phyloP scores from a whole-genome alignment of 2,329 filamentous ascomycete species.

The Paecilomyces sp. region DNA sequence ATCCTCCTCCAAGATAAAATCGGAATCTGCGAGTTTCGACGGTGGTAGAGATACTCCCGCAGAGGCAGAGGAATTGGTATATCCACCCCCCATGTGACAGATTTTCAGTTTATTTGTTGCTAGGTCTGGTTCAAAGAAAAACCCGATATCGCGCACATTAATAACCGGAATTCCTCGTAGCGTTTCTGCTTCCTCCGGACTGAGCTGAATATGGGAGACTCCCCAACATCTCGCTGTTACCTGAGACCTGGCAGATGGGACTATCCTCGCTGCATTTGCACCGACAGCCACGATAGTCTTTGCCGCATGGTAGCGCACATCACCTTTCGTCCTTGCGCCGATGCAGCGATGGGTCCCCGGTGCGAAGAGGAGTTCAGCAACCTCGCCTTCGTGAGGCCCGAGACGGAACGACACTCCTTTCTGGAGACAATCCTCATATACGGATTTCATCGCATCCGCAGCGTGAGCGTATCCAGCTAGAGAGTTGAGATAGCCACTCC shows the following conservation, averaged over 20 bases:
- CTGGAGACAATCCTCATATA: slow-evolving; percentile 37
- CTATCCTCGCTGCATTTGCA: slow-evolving; percentile 31
- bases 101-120: slow-evolving; percentile 53
- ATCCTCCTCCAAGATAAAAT: slow-evolving; percentile 48
- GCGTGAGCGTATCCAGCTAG: slow-evolving; percentile 54
- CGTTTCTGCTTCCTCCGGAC: slow-evolving; percentile 44
- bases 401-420: slow-evolving; percentile 38
- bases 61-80: slow-evolving; percentile 42
- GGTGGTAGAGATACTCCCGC: slow-evolving; percentile 38
- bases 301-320: slow-evolving; percentile 27
- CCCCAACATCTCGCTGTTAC: slow-evolving; percentile 53
- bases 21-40: slow-evolving; percentile 20
- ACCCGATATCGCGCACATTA: slow-evolving; percentile 55
- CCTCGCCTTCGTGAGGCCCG: slow-evolving; percentile 30
- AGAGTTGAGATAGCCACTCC: slow-evolving; percentile 54
- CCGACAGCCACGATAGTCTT: slow-evolving; percentile 48
- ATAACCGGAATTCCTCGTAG: slow-evolving; percentile 55
- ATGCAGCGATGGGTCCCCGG: slow-evolving; percentile 14
- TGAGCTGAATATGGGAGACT: slow-evolving; percentile 54
- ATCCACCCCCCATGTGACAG: slow-evolving; percentile 53
- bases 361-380: slow-evolving; percentile 34
- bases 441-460: slow-evolving; percentile 42
- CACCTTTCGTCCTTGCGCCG: slow-evolving; percentile 32
- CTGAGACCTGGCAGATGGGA: slow-evolving; percentile 44
- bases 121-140: slow-evolving; percentile 59